Conservation (phyloP, 768 basidiomycete genomes). For the Rhodotorula kratochvilovae region DNA sequence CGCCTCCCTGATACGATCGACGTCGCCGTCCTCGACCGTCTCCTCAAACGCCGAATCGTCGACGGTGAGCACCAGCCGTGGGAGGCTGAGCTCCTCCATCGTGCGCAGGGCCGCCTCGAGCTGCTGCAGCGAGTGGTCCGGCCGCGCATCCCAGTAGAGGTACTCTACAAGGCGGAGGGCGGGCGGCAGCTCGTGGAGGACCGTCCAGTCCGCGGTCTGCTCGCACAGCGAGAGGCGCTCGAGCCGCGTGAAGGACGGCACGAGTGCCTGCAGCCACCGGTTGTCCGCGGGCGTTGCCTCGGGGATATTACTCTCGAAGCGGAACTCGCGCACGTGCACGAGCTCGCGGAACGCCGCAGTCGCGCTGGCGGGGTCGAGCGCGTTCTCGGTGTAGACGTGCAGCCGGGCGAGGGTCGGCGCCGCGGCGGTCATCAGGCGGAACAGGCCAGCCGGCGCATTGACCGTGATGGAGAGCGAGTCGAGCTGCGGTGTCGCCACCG, state of each 20-base stretch:
- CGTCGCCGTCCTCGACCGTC: not conserved
- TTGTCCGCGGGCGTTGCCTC: slow-evolving; percentile 79
- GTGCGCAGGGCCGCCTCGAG: not conserved
- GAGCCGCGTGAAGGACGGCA: not conserved
- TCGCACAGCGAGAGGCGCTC: not conserved
- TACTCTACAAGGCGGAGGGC: not conserved
- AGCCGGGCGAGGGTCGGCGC: not conserved
- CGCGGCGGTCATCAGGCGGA: not conserved
- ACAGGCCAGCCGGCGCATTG: not conserved
- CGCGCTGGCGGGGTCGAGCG: not conserved
- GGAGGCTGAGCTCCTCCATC: no score
- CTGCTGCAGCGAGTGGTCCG: not conserved
- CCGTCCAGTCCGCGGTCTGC: not conserved
- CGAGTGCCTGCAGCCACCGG: slow-evolving; percentile 53
- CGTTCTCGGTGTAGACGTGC: slow-evolving; percentile 6
- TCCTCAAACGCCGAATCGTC: not conserved
- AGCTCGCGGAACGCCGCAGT: not conserved
- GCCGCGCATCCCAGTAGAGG: not conserved
- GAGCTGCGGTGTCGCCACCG: not conserved
- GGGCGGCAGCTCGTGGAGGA: not conserved
- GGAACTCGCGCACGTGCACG: slow-evolving; percentile 29
- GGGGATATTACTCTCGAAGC: slow-evolving; percentile 80
- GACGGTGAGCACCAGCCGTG: not conserved
- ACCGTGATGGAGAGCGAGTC: not conserved
- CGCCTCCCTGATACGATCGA: not conserved